Conservation (phyloP, 441 rosid species). For the Brassica hybrid region DNA sequence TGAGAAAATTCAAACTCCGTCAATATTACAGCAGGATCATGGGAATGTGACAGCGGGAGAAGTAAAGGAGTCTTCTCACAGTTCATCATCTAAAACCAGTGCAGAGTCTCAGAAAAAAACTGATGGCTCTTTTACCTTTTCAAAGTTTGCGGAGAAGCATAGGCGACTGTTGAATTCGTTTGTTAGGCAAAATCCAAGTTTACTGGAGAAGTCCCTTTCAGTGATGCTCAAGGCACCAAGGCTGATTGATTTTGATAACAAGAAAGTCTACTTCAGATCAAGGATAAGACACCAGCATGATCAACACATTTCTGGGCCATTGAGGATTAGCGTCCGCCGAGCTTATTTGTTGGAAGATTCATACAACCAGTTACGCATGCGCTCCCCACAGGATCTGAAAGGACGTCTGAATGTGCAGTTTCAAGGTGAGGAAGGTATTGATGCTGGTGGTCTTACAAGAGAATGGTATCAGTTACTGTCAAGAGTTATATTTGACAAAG, state of each 20-base stretch:
- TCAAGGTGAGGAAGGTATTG: conserved; percentile 99
- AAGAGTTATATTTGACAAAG: conserved; percentile 95
- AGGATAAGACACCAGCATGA: conserved; percentile 94
- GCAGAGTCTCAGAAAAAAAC: conserved; percentile 70
- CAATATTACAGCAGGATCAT: conserved; percentile 69
- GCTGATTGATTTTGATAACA: conserved; percentile 94
- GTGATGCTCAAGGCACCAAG: conserved; percentile 95
- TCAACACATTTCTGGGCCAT: conserved; percentile 86
- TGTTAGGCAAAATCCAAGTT: conserved; percentile 85
- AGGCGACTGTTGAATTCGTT: conserved; percentile 93
- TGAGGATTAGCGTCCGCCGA: conserved; percentile 87
- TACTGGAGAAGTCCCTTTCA: conserved; percentile 91
- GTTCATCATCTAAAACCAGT: conserved; percentile 50
- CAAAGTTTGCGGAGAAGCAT: conserved; percentile 95
- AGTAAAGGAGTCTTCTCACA: conserved; percentile 78
- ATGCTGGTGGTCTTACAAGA: conserved; percentile 98
- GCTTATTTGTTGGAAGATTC: conserved; percentile 98
- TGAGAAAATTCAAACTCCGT: conserved; percentile 80
- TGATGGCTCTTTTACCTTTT: conserved; percentile 81
- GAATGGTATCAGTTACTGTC: conserved; percentile 99
- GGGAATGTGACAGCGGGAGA: conserved; percentile 74
- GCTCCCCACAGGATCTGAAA: conserved; percentile 85
- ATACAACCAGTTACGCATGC: conserved; percentile 95
- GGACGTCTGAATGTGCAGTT: conserved; percentile 96
- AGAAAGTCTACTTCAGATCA: conserved; percentile 90